Percentiles rank a stretch among this genome's conserved stretches.
phyloP scores from a whole-genome alignment of 2,329 filamentous ascomycete species.

The Teratosphaeria epicoccoides region DNA sequence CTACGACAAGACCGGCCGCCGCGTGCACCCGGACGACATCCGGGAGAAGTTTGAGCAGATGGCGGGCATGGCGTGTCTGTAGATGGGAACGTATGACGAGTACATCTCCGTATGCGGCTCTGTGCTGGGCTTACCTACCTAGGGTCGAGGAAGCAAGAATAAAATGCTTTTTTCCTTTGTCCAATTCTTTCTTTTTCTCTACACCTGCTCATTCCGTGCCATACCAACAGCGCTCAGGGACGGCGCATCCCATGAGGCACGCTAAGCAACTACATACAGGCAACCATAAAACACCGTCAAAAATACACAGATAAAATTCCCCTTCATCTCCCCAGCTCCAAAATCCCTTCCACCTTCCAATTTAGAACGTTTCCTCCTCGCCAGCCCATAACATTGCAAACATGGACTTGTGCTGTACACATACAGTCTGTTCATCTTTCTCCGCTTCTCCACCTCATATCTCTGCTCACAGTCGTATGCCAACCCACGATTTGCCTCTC shows the following conservation, averaged over 20 bases:
- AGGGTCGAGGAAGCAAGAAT: background rate
- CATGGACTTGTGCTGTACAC: background rate
- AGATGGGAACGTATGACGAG: no score
- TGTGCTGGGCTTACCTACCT: no score
- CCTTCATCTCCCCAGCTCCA: background rate
- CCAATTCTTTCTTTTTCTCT: background rate
- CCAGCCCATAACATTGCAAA: background rate
- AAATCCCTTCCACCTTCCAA: background rate
- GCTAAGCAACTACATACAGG: background rate
- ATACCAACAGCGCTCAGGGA: background rate
- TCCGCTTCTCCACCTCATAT: background rate
- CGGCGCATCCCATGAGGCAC: background rate
- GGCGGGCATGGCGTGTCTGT: background rate
- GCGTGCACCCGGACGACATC: conserved; percentile 34
- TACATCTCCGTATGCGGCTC: no score
- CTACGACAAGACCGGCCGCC: conserved; percentile 39
- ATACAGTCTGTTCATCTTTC: background rate
- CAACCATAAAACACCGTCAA: background rate
- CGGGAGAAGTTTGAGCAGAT: conserved; percentile 31
- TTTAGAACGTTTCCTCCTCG: background rate
- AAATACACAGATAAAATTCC: background rate
- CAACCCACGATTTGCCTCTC: background rate
- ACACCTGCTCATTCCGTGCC: background rate
- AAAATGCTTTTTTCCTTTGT: background rate
- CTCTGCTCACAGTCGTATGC: background rate